Percentiles rank a stretch among this genome's conserved stretches.
phyloP scores from a whole-genome alignment of 2,329 filamentous ascomycete species.

The Paecilomyces dactylethromorphus region DNA sequence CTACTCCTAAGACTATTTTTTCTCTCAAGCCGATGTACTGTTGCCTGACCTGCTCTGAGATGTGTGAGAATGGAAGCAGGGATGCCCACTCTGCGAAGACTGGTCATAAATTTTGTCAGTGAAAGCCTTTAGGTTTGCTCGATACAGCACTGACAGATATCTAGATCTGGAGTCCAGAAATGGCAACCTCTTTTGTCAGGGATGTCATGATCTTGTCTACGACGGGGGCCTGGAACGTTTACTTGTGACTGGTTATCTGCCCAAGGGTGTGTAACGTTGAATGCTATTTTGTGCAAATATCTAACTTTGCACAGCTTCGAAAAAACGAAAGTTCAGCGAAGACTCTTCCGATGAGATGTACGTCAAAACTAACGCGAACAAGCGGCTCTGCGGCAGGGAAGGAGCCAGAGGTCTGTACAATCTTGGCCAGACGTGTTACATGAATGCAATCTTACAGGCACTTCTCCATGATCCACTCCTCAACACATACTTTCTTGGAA shows the following conservation, averaged over 20 bases:
- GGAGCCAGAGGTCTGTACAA: constrained; percentile 92
- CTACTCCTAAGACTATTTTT: constrained; percentile 14
- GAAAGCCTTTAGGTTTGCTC: background rate
- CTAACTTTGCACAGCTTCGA: constrained; percentile 14
- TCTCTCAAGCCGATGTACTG: constrained; percentile 33
- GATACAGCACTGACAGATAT: constrained; percentile 5
- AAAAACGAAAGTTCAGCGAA: constrained; percentile 30
- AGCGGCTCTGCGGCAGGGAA: constrained; percentile 75
- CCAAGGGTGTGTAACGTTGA: constrained; percentile 12
- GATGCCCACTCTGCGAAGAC: constrained; percentile 30
- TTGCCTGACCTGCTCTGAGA: constrained; percentile 30
- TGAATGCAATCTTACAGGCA: constrained; percentile 91
- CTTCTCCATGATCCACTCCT: constrained; percentile 90
- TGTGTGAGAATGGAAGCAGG: constrained; percentile 23
- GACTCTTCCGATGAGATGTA: constrained; percentile 64
- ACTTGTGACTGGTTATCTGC: constrained; percentile 12
- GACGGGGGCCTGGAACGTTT: constrained; percentile 32
- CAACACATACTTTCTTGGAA: constrained; percentile 83
- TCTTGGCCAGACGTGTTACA: constrained; percentile 96
- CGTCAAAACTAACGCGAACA: constrained; percentile 69
- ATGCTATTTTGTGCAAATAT: background rate
- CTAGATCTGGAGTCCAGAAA: constrained; percentile 36
- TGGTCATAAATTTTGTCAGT: constrained; percentile 36
- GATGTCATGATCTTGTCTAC: constrained; percentile 36
- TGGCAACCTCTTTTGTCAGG: constrained; percentile 33